Base-by-base conservation (phyloP, 1,139 yeast species). In the Kluyveromyces sp. region DNA sequence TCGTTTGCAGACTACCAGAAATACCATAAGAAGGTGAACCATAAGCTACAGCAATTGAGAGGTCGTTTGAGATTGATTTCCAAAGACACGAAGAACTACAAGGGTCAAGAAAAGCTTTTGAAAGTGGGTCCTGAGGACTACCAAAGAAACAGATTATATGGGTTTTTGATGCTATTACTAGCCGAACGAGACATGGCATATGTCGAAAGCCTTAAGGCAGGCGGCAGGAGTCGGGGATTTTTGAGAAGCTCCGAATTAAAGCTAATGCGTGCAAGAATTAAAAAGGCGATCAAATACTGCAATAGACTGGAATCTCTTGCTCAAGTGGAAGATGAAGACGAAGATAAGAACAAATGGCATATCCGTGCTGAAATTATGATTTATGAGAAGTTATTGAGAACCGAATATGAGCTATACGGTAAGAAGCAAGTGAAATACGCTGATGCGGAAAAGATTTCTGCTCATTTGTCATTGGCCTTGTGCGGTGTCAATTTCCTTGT, bases 211-310 rank as follows among this genome's bases (percentile, higher is more conserved):
- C 51, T 61, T 39, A 63, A 61, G 45, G 37, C 60, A 37, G 55
- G 58, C 43, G 58, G 59, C 21, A 55, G 61, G 33, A 55, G 54
- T 42, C 59, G 66, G 47, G 63, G 64, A 37, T 53, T 55, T 36
- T 53, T 56, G 39, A 61, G 60, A 50, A 54, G 50, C n/a, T 50
- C 54, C 37, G 66, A 63, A 43, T 70, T 71, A 43, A 75, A 73
- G 49, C 75, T 84, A 50, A 70, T 85, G 59, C 61, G 74, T 10
- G 77, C 90, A 35, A 84, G 86, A 64, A 74, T 84, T 53, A 85
- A 83, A 60, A 82, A 78, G 61, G 81, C 92, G 0, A 65, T 74
- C 33, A 62, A 65, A 44, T 71, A 72, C 46, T 69, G 75, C 32
- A 64, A 69, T 38, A 70, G 70, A 35, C 63, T 87, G 37, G 63